phyloP scores from a whole-genome alignment of 805 yeast genomes.

The Zygoascus flipseniorum region DNA sequence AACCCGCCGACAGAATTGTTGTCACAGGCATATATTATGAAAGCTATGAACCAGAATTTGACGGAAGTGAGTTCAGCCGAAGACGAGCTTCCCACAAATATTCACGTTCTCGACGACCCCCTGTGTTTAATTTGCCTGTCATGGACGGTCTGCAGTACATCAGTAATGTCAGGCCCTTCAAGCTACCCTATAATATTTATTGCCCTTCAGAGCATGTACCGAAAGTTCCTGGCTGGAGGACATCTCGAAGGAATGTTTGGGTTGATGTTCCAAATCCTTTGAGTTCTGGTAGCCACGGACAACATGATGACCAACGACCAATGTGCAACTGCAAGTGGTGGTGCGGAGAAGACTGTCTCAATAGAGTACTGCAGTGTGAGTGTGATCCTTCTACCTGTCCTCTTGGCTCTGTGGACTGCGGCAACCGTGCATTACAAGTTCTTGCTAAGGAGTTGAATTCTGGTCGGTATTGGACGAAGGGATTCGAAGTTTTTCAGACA shows the following conservation, averaged over 20 bases:
- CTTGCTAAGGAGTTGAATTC: slow-evolving; percentile 14
- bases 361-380: slow-evolving; percentile 28
- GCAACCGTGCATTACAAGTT: slow-evolving; percentile 31
- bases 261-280: slow-evolving; percentile 14
- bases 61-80: not conserved
- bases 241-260: slow-evolving; percentile 15
- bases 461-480: slow-evolving; percentile 20
- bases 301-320: slow-evolving; percentile 11
- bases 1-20: not conserved
- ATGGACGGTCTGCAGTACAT: slow-evolving; percentile 7
- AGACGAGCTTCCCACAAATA: not conserved
- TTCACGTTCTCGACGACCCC: not conserved
- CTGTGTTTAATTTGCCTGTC: slow-evolving; percentile 12
- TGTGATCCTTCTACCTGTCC: slow-evolving; percentile 30
- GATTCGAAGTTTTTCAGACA: slow-evolving; percentile 26
- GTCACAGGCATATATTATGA: not conserved
- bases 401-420: slow-evolving; percentile 28
- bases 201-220: slow-evolving; percentile 26
- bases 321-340: slow-evolving; percentile 18
- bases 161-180: slow-evolving; percentile 19
- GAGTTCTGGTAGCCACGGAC: not conserved
- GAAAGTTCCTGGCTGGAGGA: slow-evolving; percentile 26
- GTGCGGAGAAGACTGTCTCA: slow-evolving; percentile 32
- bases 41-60: not conserved
- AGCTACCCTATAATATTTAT: slow-evolving; percentile 29